These are phyloP conservation scores for Mycena rebaudengoi DNA, from an alignment of 768 basidiomycete species.

Conservation along the genomic window DNA sequence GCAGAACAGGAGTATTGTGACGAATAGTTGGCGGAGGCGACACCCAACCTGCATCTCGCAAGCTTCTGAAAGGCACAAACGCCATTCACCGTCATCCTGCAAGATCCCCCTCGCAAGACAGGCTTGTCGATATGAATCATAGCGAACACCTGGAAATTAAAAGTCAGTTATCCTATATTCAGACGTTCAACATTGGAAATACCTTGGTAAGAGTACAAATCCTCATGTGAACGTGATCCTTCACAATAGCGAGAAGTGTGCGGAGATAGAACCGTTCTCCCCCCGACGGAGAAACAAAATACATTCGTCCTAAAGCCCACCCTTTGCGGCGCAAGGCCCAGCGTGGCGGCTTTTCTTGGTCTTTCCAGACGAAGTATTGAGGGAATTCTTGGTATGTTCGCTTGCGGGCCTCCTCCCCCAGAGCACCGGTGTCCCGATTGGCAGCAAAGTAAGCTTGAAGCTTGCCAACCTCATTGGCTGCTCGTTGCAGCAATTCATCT, in stretches of 20 bases:
- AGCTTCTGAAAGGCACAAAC: constrained; percentile 47
- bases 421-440: constrained; percentile 28
- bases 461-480: constrained; percentile 34
- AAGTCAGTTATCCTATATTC: too few species aligned
- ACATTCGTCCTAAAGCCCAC: constrained; percentile 52
- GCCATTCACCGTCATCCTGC: constrained; percentile 54
- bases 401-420: constrained; percentile 26
- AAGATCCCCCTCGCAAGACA: constrained; percentile 40
- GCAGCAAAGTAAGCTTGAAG: constrained; percentile 41
- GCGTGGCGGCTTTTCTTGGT: background rate
- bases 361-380: too few species aligned
- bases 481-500: constrained; percentile 29
- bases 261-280: constrained; percentile 18
- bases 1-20: constrained; percentile 31
- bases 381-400: constrained; percentile 50
- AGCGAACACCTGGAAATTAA: background rate
- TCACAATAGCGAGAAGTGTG: constrained; percentile 8
- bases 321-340: constrained; percentile 41
- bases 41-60: constrained; percentile 41
- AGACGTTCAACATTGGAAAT: too few species aligned
- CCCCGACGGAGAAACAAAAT: constrained; percentile 35
- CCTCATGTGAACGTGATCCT: background rate
- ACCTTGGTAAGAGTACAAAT: constrained; percentile 4
- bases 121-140: background rate
- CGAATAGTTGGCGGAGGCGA: constrained; percentile 43